Conservation (phyloP, 2,329 filamentous ascomycete species). For the Hymenoscyphus fructigenus region DNA sequence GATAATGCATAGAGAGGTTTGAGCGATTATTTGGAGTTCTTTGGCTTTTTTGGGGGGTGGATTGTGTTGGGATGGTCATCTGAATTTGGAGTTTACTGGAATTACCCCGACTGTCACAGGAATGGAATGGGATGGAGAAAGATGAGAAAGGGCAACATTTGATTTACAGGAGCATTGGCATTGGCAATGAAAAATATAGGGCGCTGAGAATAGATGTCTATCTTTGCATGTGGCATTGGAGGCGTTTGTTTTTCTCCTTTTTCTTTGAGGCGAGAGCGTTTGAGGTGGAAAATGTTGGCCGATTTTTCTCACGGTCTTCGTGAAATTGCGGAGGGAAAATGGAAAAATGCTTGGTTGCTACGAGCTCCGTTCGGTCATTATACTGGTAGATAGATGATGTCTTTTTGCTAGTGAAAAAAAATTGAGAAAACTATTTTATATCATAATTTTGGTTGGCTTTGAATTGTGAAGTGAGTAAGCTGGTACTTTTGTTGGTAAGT, state of each 20-base stretch:
- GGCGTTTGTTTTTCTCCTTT: slow-evolving; percentile 10
- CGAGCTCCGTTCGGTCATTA: too few species aligned
- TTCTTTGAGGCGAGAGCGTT: neutral
- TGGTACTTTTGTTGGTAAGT: too few species aligned
- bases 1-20: slow-evolving; percentile 26
- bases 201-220: slow-evolving; percentile 21
- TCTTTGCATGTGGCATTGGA: slow-evolving; percentile 13
- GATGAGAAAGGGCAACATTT: neutral
- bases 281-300: neutral
- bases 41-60: neutral
- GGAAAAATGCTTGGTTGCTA: too few species aligned
- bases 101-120: neutral
- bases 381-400: too few species aligned
- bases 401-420: too few species aligned
- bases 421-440: too few species aligned
- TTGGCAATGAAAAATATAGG: neutral
- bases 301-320: neutral
- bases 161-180: neutral
- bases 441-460: too few species aligned
- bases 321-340: neutral
- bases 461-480: too few species aligned
- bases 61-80: neutral
- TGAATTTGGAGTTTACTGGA: slow-evolving; percentile 10
- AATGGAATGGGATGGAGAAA: slow-evolving; percentile 9
- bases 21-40: neutral